A percentile compares a stretch with the other conserved stretches of the same genome.
Evolutionary conservation across 176 grass and related monocot genomes (phyloP).

Genomic region (Avena atlantica): DNA sequence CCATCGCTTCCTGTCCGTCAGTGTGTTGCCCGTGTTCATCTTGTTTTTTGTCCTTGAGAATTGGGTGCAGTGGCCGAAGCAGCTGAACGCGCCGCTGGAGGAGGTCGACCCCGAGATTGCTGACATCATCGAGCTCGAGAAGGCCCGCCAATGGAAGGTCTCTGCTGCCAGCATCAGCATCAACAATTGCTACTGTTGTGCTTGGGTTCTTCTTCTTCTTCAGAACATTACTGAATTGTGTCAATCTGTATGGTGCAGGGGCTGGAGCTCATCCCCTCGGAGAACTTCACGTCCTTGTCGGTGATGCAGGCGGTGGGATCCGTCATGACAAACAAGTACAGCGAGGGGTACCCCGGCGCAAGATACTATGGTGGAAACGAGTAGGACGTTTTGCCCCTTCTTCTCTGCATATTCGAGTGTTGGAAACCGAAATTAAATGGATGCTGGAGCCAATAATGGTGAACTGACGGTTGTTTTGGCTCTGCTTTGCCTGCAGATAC

Average conservation of each 20-base stretch:
- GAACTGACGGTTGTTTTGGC: slow-evolving; percentile 30
- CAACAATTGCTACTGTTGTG: background rate
- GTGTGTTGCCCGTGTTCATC: background rate
- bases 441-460: slow-evolving; percentile 14
- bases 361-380: slow-evolving; percentile 99
- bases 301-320: slow-evolving; percentile 99
- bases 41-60: background rate
- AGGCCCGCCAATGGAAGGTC: slow-evolving; percentile 99
- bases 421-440: slow-evolving; percentile 16
- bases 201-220: background rate
- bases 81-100: slow-evolving; percentile 81
- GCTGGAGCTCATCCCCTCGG: slow-evolving; percentile 96
- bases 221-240: slow-evolving; percentile 16
- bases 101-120: slow-evolving; percentile 85
- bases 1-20: background rate
- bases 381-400: slow-evolving; percentile 43
- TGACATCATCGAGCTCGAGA: slow-evolving; percentile 97
- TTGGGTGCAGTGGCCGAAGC: slow-evolving; percentile 81
- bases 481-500: slow-evolving; percentile 61
- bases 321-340: slow-evolving; percentile 99
- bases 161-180: background rate
- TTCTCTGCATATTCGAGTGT: background rate
- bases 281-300: slow-evolving; percentile 93
- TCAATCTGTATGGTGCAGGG: slow-evolving; percentile 56
- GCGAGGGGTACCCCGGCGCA: slow-evolving; percentile 96